Evolutionary conservation across 176 grass and related monocot species (phyloP).

Genomic region (Themeda triandra): DNA sequence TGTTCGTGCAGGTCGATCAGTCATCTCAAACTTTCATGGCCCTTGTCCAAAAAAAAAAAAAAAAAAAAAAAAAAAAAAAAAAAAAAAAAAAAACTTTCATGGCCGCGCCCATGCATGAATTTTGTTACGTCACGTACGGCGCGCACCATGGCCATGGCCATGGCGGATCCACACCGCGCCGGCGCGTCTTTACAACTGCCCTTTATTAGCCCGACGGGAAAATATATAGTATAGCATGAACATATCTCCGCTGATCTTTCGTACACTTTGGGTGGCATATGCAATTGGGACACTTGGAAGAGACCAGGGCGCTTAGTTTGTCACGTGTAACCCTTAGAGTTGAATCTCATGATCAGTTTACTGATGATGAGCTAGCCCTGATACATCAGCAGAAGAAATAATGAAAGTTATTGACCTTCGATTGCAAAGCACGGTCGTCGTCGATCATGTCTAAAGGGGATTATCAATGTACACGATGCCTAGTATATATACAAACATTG

Average conservation of each 20-base stretch:
- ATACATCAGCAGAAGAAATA: background rate
- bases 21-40: background rate
- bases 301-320: too few species aligned
- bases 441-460: background rate
- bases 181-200: background rate
- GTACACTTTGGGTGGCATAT: background rate
- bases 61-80: too few species aligned
- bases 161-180: background rate
- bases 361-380: background rate
- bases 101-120: constrained; percentile 9
- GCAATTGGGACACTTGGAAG: too few species aligned
- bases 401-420: background rate
- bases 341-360: background rate
- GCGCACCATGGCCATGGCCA: background rate
- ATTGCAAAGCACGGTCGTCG: background rate
- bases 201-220: too few species aligned
- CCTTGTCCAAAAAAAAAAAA: too few species aligned
- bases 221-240: too few species aligned
- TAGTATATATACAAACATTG: background rate
- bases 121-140: constrained; percentile 26
- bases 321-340: background rate
- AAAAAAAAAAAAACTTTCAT: too few species aligned
- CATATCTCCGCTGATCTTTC: background rate
- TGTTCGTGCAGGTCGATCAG: background rate
- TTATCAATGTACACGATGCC: background rate